Percentiles rank a stretch among this genome's conserved stretches.
These are phyloP conservation scores for Aspergillus taichungensis DNA, from an alignment of 495 filamentous ascomycete genomes.

Conservation along the genomic window DNA sequence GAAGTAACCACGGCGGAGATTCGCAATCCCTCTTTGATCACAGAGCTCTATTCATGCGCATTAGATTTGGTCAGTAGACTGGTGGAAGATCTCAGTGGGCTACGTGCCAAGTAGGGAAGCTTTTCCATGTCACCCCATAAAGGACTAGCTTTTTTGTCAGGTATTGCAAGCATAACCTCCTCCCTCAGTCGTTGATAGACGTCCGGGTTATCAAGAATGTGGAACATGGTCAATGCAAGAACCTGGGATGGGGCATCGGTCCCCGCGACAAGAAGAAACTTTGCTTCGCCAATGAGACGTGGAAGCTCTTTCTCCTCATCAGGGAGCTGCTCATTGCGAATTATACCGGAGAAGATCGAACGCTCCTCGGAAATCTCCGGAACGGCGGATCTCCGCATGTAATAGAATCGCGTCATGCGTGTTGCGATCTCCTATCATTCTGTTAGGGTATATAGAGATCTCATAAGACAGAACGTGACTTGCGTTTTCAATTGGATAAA, in stretches of 20 bases:
- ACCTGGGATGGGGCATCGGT: slow-evolving; percentile 18
- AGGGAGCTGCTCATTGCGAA: too few relatives aligned
- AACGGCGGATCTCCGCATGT: too few relatives aligned
- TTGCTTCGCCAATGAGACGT: slow-evolving; percentile 29
- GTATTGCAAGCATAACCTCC: slow-evolving; percentile 17
- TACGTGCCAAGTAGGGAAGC: slow-evolving; percentile 28
- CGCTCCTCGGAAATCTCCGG: too few relatives aligned
- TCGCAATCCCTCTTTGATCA: slow-evolving; percentile 48
- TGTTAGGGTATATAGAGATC: too few relatives aligned
- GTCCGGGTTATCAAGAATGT: slow-evolving; percentile 15
- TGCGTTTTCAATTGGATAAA: too few relatives aligned
- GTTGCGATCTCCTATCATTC: too few relatives aligned
- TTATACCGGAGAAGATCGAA: too few relatives aligned
- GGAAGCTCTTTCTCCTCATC: slow-evolving; percentile 25
- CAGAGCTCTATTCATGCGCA: slow-evolving; percentile 43
- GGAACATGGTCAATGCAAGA: slow-evolving; percentile 18
- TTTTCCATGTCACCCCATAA: slow-evolving; percentile 17
- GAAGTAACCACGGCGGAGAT: slow-evolving; percentile 32
- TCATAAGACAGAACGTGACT: too few relatives aligned
- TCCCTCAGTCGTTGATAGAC: slow-evolving; percentile 11
- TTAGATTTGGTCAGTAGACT: too few relatives aligned
- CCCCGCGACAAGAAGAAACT: slow-evolving; percentile 28
- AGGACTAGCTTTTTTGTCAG: slow-evolving; percentile 1
- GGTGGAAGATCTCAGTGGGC: too few relatives aligned
- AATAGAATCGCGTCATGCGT: too few relatives aligned